Conservation (phyloP, 2,329 filamentous ascomycete species). For the Colletotrichum echinochloae region DNA sequence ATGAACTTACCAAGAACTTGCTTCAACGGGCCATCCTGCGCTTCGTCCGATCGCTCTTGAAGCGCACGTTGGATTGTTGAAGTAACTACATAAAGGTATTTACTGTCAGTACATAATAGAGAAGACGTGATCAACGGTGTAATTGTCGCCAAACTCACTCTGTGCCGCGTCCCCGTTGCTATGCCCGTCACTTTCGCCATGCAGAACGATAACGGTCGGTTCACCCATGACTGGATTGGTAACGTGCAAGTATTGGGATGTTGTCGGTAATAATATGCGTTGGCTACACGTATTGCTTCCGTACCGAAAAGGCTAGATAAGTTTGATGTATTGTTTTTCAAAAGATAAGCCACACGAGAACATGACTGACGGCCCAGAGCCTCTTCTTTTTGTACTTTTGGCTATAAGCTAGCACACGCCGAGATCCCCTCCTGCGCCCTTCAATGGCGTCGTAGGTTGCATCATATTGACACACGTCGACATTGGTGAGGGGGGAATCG, state of each 20-base stretch:
- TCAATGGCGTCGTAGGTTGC: neutral
- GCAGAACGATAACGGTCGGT: slow-evolving; percentile 1
- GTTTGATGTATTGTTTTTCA: neutral
- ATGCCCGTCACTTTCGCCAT: neutral
- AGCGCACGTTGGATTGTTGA: slow-evolving; percentile 10
- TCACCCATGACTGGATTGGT: slow-evolving; percentile 4
- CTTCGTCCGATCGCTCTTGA: neutral
- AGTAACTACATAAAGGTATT: neutral
- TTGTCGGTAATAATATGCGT: too few relatives aligned
- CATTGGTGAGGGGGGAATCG: neutral
- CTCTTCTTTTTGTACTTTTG: neutral
- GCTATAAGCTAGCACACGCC: neutral
- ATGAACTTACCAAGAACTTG: slow-evolving; percentile 4
- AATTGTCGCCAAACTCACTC: neutral
- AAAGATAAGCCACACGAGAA: neutral
- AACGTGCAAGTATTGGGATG: neutral
- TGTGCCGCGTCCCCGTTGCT: neutral
- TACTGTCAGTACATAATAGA: neutral
- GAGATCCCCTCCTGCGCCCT: neutral
- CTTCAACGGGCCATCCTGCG: slow-evolving; percentile 6
- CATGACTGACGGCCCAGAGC: neutral
- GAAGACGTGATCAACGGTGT: rapidly evolving
- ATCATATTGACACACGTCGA: slow-evolving; percentile 5
- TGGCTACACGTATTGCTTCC: neutral
- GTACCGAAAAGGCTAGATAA: neutral